Evolutionary conservation across 2,329 filamentous ascomycete genomes (phyloP).

Genomic region (Coniochaeta sp.): DNA sequence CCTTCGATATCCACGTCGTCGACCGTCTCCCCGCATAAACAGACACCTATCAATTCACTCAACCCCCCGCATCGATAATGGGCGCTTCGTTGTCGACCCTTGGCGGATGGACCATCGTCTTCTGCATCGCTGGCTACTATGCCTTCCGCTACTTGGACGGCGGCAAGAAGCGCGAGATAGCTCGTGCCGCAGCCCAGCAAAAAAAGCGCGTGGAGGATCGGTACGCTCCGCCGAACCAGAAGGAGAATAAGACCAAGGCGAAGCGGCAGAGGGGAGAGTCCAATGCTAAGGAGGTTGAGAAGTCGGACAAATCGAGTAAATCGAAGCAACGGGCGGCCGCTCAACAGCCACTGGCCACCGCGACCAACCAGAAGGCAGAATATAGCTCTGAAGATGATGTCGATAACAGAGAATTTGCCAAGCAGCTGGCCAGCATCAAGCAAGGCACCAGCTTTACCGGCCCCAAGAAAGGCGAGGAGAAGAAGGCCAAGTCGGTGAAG

Average conservation of each 20-base stretch:
- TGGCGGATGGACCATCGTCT: constrained; percentile 22
- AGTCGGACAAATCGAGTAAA: constrained; percentile 20
- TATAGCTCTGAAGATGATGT: constrained; percentile 51
- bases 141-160: constrained; percentile 13
- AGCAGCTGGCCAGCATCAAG: constrained; percentile 63
- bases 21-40: background rate
- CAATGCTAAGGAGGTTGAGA: constrained; percentile 26
- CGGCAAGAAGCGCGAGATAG: constrained; percentile 12
- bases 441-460: constrained; percentile 55
- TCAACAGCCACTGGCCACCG: constrained; percentile 18
- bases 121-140: constrained; percentile 15
- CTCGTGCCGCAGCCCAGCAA: constrained; percentile 11
- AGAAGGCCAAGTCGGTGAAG: constrained; percentile 63
- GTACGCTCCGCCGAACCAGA: constrained; percentile 23
- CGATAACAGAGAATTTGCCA: constrained; percentile 70
- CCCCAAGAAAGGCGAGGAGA: constrained; percentile 49
- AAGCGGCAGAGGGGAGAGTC: constrained; percentile 27
- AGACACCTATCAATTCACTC: background rate
- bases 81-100: constrained; percentile 25
- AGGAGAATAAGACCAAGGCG: constrained; percentile 28
- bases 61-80: constrained; percentile 15
- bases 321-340: constrained; percentile 21
- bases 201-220: constrained; percentile 21
- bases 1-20: background rate
- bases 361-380: constrained; percentile 22